A percentile compares a stretch with the other conserved stretches of the same genome.
Evolutionary conservation across 306 rosid genomes (phyloP).

Genomic region (Begonia loranthoides): DNA sequence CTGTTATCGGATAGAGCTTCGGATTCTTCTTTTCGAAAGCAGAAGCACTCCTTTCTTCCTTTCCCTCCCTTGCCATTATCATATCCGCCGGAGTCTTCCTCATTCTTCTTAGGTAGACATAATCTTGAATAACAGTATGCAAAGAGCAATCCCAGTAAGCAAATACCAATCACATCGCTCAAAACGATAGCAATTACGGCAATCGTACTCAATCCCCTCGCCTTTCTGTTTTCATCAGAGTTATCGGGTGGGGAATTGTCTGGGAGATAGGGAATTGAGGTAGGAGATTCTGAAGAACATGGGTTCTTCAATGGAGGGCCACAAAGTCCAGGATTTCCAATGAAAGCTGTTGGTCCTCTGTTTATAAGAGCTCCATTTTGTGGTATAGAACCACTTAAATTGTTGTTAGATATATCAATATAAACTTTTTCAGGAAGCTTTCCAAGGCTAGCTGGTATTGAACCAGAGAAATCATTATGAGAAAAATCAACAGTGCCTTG

Average conservation of each 20-base stretch:
- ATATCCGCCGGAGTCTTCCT: slow-evolving; percentile 13
- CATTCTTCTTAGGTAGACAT: too few relatives aligned
- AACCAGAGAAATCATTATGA: slow-evolving; percentile 63
- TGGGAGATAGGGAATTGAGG: not conserved
- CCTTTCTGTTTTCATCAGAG: not conserved
- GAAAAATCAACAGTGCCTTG: slow-evolving; percentile 83
- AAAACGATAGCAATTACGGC: slow-evolving; percentile 47
- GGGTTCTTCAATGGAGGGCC: slow-evolving; percentile 78
- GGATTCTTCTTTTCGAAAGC: slow-evolving; percentile 38
- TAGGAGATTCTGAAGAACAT: slow-evolving; percentile 37
- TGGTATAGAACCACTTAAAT: slow-evolving; percentile 69
- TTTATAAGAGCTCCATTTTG: slow-evolving; percentile 80
- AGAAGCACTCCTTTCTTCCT: not conserved
- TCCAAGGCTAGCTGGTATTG: slow-evolving; percentile 73
- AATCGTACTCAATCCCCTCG: not conserved
- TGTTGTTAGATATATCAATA: slow-evolving; percentile 69
- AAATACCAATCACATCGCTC: slow-evolving; percentile 57
- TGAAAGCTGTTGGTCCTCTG: slow-evolving; percentile 89
- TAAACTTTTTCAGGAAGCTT: slow-evolving; percentile 82
- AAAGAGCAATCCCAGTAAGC: slow-evolving; percentile 53
- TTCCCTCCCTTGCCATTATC: slow-evolving; percentile 16
- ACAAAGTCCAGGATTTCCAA: slow-evolving; percentile 73
- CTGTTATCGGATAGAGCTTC: slow-evolving; percentile 51
- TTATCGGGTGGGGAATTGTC: not conserved
- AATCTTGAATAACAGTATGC: slow-evolving; percentile 36